These are phyloP conservation scores for Boletus semigastroideus DNA, from an alignment of 1,284 basidiomycete genomes.

Conservation along the genomic window DNA sequence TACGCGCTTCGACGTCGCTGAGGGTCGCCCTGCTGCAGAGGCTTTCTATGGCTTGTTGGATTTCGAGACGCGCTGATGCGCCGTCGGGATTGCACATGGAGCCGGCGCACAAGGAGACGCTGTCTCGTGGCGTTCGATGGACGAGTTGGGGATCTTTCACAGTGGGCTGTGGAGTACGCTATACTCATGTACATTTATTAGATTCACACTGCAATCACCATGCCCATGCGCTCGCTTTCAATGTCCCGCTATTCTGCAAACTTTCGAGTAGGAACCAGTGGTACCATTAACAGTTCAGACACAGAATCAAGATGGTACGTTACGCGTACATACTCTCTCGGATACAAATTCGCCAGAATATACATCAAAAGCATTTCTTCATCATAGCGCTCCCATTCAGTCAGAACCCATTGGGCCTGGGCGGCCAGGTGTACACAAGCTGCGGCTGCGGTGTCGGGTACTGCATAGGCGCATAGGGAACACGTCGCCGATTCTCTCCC, in stretches of 20 bases:
- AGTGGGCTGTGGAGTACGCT: constrained; percentile 43
- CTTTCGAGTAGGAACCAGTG: no score
- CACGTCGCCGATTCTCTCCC: background rate
- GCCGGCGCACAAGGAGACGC: constrained; percentile 75
- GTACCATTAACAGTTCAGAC: no score
- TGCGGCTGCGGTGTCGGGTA: background rate
- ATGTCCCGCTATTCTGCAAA: no score
- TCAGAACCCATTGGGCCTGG: background rate
- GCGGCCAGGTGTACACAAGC: background rate
- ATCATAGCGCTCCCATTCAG: background rate
- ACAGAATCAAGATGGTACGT: no score
- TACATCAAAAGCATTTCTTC: background rate
- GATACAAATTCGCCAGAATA: background rate
- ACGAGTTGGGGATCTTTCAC: constrained; percentile 68
- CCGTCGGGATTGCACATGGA: constrained; percentile 87
- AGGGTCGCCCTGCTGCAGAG: constrained; percentile 61
- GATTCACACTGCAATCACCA: no score
- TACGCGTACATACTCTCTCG: no score
- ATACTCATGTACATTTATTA: no score
- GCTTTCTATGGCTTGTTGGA: constrained; percentile 64
- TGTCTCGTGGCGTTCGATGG: constrained; percentile 66
- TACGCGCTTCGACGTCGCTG: constrained; percentile 57
- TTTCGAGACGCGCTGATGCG: constrained; percentile 65
- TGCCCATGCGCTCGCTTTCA: no score
- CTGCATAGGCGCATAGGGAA: background rate